Evolutionary conservation across 306 rosid species (phyloP).

Genomic region (Ceratonia siliqua): DNA sequence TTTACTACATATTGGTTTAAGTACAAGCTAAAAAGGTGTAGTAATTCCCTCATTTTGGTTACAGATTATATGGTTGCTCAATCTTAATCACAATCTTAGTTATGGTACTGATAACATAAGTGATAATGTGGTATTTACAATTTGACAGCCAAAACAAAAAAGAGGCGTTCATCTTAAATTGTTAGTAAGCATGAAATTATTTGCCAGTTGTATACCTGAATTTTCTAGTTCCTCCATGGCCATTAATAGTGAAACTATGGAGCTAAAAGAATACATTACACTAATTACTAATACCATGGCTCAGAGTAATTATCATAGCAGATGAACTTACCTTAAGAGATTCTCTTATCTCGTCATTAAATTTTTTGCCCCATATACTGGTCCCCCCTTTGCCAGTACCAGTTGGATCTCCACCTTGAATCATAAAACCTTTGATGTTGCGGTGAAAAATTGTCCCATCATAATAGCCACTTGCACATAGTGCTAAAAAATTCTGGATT

Average conservation of each 20-base stretch:
- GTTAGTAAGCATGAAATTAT: background rate
- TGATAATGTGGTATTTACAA: background rate
- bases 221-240: conserved; percentile 13
- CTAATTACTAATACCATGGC: no score
- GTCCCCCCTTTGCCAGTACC: conserved; percentile 98
- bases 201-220: background rate
- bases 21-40: background rate
- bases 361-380: conserved; percentile 95
- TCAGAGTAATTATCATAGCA: background rate
- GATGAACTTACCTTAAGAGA: conserved; percentile 70
- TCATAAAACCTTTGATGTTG: conserved; percentile 95
- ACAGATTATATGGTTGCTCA: no score
- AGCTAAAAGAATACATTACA: no score
- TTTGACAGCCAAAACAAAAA: background rate
- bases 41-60: background rate
- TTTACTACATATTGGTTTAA: background rate
- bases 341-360: conserved; percentile 90
- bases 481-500: conserved; percentile 76
- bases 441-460: conserved; percentile 97
- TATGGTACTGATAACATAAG: background rate
- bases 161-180: background rate
- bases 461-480: conserved; percentile 82
- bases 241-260: no score
- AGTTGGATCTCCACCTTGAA: conserved; percentile 98
- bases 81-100: background rate